These are phyloP conservation scores for Lactarius hatsudake DNA, from an alignment of 768 basidiomycete genomes.

Conservation along the genomic window DNA sequence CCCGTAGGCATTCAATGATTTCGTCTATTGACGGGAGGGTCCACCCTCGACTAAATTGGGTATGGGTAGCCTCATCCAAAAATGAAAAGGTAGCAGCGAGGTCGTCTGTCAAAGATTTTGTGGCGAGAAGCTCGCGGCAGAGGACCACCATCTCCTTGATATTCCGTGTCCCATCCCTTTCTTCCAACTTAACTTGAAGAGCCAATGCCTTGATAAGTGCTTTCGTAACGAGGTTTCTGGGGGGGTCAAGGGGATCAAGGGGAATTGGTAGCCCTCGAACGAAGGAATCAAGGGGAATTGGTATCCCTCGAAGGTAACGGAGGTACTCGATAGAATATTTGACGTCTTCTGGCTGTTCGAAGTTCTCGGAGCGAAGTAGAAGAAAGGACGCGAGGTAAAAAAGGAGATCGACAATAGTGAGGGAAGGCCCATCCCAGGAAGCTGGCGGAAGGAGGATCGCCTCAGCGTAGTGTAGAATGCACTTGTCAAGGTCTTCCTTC, in stretches of 20 bases:
- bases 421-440: background rate
- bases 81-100: no score
- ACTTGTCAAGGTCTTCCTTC: background rate
- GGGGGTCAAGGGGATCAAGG: background rate
- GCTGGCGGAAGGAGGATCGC: background rate
- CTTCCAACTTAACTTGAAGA: background rate
- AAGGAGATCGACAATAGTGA: background rate
- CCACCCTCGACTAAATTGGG: no score
- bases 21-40: background rate
- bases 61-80: no score
- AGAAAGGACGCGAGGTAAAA: background rate
- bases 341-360: background rate
- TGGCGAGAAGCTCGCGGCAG: slow-evolving; percentile 1
- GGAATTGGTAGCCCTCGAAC: slow-evolving; percentile 34
- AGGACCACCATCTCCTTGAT: background rate
- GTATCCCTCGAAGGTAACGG: slow-evolving; percentile 35
- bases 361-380: background rate
- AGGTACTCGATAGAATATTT: background rate
- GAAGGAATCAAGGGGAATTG: background rate
- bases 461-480: background rate
- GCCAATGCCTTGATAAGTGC: background rate
- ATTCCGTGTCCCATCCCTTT: background rate
- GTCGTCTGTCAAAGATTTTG: no score
- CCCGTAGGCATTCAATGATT: background rate
- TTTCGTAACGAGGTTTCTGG: background rate